phyloP scores from a whole-genome alignment of 2,329 filamentous ascomycete genomes.

The Microdochium bolleyi region DNA sequence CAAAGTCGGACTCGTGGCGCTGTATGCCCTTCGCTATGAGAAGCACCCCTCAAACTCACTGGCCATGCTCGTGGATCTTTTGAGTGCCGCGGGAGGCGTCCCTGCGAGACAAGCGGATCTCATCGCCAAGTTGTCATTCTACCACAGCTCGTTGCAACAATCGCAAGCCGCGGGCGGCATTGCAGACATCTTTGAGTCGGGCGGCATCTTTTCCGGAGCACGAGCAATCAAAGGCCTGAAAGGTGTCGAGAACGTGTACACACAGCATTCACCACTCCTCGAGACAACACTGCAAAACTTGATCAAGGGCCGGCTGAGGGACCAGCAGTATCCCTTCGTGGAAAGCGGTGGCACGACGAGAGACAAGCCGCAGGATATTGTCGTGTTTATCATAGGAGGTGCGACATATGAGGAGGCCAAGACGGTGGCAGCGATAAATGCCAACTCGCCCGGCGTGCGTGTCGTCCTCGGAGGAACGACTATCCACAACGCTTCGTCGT shows the following conservation, averaged over 20 bases:
- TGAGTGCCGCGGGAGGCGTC: conserved; percentile 77
- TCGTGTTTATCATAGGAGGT: conserved; percentile 90
- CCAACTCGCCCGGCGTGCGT: conserved; percentile 77
- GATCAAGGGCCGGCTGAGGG: conserved; percentile 81
- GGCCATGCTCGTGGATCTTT: conserved; percentile 77
- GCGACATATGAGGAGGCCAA: conserved; percentile 96
- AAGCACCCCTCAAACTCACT: conserved; percentile 79
- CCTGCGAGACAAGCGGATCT: conserved; percentile 67
- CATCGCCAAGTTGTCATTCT: conserved; percentile 74
- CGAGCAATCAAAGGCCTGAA: conserved; percentile 90
- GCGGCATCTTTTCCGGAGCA: conserved; percentile 84
- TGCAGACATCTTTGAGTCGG: conserved; percentile 84
- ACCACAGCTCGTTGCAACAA: conserved; percentile 79
- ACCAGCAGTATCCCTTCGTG: conserved; percentile 87
- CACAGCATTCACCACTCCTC: conserved; percentile 85
- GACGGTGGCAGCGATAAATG: conserved; percentile 91
- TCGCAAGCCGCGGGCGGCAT: conserved; percentile 70
- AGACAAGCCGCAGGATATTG: conserved; percentile 94
- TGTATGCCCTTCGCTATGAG: conserved; percentile 92
- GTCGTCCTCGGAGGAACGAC: conserved; percentile 85
- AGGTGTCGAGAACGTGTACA: conserved; percentile 98
- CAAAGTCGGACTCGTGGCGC: conserved; percentile 82
- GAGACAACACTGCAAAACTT: conserved; percentile 85
- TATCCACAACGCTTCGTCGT: conserved; percentile 80
- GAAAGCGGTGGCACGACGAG: conserved; percentile 79